These are phyloP conservation scores for Nakazawaea ambrosiae DNA, from an alignment of 805 yeast species.

Conservation along the genomic window DNA sequence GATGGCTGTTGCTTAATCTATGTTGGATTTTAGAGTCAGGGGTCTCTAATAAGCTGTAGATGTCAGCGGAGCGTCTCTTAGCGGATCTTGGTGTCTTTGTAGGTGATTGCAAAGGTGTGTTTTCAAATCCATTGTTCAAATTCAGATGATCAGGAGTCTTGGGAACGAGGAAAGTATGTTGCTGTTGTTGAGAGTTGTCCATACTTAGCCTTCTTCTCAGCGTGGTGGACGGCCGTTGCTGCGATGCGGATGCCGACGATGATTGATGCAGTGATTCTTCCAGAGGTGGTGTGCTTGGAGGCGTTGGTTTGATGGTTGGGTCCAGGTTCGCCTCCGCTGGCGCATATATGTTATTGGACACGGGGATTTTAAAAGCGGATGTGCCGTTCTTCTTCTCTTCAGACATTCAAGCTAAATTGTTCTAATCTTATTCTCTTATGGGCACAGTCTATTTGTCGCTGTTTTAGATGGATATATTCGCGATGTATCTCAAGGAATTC, in stretches of 20 bases:
- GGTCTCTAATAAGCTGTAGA: conserved; percentile 26
- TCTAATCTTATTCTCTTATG: too few relatives aligned
- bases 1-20: neutral
- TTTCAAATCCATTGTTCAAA: conserved; percentile 18
- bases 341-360: neutral
- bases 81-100: conserved; percentile 22
- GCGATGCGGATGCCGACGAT: too few relatives aligned
- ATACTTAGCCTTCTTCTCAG: conserved; percentile 6
- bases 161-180: conserved; percentile 17
- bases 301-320: conserved; percentile 2
- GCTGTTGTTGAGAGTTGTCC: neutral
- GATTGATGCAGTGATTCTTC: too few relatives aligned
- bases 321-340: too few relatives aligned
- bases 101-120: conserved; percentile 27
- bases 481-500: too few relatives aligned
- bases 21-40: conserved; percentile 19
- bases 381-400: neutral
- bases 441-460: too few relatives aligned
- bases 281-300: conserved; percentile 4
- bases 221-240: neutral
- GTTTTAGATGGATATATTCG: too few relatives aligned
- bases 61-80: conserved; percentile 26
- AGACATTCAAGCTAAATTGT: too few relatives aligned
- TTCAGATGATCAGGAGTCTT: conserved; percentile 23
- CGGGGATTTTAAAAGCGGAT: neutral